Conservation (phyloP, 23 red algal species). For the Gracilaria gracilis region DNA sequence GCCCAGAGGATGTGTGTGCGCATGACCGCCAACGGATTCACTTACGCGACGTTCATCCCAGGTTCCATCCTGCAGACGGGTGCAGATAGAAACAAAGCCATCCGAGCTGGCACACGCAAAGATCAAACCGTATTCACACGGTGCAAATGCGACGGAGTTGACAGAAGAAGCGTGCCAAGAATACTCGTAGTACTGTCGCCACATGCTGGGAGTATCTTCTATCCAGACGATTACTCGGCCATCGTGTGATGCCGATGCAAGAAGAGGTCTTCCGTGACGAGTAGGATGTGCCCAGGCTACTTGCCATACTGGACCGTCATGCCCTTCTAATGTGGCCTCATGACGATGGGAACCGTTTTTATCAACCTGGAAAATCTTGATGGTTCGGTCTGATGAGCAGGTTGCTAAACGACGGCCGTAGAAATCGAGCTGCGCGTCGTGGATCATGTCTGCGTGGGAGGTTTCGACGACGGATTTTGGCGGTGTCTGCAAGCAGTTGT, state of each 20-base stretch:
- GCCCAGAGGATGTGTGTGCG: constrained; percentile 87
- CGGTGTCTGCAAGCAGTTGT: constrained; percentile 23
- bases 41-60: constrained; percentile 87
- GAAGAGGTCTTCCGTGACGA: constrained; percentile 78
- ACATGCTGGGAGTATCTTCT: constrained; percentile 67
- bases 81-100: constrained; percentile 90
- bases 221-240: constrained; percentile 92
- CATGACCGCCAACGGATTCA: constrained; percentile 73
- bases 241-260: constrained; percentile 91
- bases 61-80: constrained; percentile 86
- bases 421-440: constrained; percentile 97
- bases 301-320: constrained; percentile 98
- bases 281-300: constrained; percentile 95
- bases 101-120: constrained; percentile 97
- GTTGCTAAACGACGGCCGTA: constrained; percentile 95
- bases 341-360: constrained; percentile 53
- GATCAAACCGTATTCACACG: constrained; percentile 87
- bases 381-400: constrained; percentile 88
- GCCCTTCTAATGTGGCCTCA: constrained; percentile 80
- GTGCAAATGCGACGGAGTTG: constrained; percentile 94
- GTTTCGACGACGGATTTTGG: constrained; percentile 83
- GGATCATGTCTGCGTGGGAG: constrained; percentile 87
- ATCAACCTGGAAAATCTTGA: constrained; percentile 87
- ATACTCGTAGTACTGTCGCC: constrained; percentile 91
- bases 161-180: constrained; percentile 89